Evolutionary conservation across 331 rosid genomes (phyloP).

Genomic region (Malus hybrid): DNA sequence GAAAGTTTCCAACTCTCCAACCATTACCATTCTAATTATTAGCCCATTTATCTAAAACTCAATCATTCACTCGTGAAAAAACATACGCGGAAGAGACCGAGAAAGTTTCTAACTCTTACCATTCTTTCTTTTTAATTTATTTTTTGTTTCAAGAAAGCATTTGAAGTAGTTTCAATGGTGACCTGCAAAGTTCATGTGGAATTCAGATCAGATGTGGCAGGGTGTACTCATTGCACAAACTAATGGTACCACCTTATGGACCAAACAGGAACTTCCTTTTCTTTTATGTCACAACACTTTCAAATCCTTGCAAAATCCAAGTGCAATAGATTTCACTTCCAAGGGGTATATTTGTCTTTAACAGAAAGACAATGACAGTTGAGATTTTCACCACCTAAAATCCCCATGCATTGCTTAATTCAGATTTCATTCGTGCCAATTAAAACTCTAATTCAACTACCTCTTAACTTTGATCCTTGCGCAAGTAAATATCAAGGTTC

Average conservation of each 20-base stretch:
- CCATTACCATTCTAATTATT: too few relatives aligned
- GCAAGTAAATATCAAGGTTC: too few relatives aligned
- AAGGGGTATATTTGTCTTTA: conserved; percentile 22
- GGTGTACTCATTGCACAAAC: not conserved
- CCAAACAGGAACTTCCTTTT: not conserved
- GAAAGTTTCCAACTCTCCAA: too few relatives aligned
- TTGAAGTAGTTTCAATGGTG: not conserved
- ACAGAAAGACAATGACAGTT: not conserved
- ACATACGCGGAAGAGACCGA: too few relatives aligned
- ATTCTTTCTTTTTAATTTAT: too few relatives aligned
- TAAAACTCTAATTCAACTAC: not conserved
- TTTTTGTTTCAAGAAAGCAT: not conserved
- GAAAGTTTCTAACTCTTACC: too few relatives aligned
- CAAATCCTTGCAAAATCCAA: conserved; percentile 25
- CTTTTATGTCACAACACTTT: conserved; percentile 7
- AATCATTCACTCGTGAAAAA: too few relatives aligned
- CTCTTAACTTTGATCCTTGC: not conserved
- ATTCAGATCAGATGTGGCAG: not conserved
- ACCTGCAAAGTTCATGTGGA: conserved; percentile 8
- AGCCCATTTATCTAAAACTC: too few relatives aligned
- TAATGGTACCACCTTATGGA: conserved; percentile 5
- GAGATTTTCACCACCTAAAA: conserved; percentile 13
- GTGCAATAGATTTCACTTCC: not conserved
- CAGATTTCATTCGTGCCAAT: not conserved
- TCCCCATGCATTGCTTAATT: not conserved